Conservation (phyloP, 352 stramenopile species). For the Globisporangium apiculatum region DNA sequence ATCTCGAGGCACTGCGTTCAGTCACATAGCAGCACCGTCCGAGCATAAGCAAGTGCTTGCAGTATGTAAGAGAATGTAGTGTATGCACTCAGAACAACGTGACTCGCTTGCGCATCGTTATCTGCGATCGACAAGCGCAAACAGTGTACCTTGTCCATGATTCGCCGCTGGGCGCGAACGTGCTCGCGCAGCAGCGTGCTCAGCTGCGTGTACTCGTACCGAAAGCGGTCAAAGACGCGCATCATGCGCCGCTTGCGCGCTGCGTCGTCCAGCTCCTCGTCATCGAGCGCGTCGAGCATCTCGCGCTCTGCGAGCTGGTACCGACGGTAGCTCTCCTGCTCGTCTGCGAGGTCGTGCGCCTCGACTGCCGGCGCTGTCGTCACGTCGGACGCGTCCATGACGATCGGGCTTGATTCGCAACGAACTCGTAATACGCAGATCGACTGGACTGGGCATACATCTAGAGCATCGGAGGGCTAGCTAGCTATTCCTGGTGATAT, state of each 20-base stretch:
- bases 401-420: no score
- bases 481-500: no score
- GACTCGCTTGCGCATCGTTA: no score
- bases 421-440: no score
- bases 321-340: constrained; percentile 22
- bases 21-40: no score
- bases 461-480: no score
- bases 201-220: constrained; percentile 51
- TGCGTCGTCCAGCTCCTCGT: constrained; percentile 35
- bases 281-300: constrained; percentile 39
- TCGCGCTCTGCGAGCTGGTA: constrained; percentile 45
- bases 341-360: constrained; percentile 9
- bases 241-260: constrained; percentile 53
- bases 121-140: background rate
- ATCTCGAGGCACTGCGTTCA: constrained; percentile 41
- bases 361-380: no score
- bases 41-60: no score
- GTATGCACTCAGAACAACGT: no score
- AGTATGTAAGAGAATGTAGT: no score
- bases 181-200: constrained; percentile 47
- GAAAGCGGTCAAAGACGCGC: constrained; percentile 61
- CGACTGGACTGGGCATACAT: no score
- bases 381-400: background rate
- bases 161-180: constrained; percentile 36
- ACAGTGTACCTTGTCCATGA: constrained; percentile 45